A percentile compares a stretch with the other conserved stretches of the same genome.
Evolutionary conservation across 805 yeast species (phyloP).

Genomic region (Komagataella pseudopastoris): DNA sequence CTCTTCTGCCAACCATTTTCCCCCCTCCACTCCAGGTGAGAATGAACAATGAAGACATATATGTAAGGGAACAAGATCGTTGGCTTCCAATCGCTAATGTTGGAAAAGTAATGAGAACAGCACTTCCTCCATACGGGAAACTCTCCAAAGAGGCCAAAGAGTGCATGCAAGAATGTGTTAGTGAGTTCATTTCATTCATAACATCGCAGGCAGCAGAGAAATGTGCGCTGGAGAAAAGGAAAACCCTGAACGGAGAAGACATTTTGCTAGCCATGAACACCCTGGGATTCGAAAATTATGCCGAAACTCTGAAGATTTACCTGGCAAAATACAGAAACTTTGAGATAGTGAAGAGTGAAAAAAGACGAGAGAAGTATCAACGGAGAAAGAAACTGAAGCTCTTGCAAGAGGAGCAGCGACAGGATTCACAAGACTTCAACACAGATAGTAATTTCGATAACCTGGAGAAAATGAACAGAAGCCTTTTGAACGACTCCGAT

Average conservation of each 20-base stretch:
- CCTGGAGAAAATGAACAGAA: background rate
- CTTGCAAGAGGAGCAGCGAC: background rate
- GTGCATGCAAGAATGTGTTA: constrained; percentile 60
- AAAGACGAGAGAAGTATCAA: constrained; percentile 31
- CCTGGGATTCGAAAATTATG: constrained; percentile 56
- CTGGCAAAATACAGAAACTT: constrained; percentile 60
- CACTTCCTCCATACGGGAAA: constrained; percentile 62
- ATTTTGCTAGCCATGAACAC: constrained; percentile 51
- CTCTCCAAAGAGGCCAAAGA: constrained; percentile 72
- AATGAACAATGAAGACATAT: constrained; percentile 19
- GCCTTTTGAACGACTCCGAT: background rate
- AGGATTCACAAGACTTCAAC: background rate
- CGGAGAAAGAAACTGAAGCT: background rate
- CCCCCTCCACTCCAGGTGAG: background rate
- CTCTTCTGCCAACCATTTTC: background rate
- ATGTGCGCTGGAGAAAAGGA: constrained; percentile 50
- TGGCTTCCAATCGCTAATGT: constrained; percentile 55
- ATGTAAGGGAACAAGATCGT: constrained; percentile 45
- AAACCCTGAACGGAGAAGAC: constrained; percentile 62
- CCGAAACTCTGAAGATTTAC: constrained; percentile 55
- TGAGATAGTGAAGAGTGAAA: constrained; percentile 57
- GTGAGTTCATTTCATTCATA: constrained; percentile 54
- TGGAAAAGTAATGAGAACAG: constrained; percentile 62
- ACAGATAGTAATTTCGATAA: background rate
- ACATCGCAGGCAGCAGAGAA: constrained; percentile 55